Base-by-base conservation (phyloP, 495 filamentous ascomycete genomes). In the Margaritispora aquatica region DNA sequence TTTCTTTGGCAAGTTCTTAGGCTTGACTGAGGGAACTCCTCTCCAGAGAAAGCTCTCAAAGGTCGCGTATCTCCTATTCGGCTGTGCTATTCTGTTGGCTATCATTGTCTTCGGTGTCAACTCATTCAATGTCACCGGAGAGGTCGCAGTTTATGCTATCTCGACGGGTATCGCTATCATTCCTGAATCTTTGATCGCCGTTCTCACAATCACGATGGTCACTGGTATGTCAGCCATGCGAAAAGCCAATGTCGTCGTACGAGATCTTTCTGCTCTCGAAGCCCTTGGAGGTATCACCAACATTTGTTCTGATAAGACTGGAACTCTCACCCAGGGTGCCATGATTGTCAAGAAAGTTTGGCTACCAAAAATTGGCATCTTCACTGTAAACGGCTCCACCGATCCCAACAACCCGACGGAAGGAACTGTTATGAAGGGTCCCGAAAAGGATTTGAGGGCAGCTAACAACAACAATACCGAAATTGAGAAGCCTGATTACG, bases 221-320 rank as follows among this genome's bases (percentile, higher is more conserved):
- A 86, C 88, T 22, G 89, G 88, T 1, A 89, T 88, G 58, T 87
- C 84, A 1, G 79, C 81, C 19, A 93, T 94, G 89, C 77, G 84
- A 1, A 85, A 84, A 66, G 78, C 84, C 3, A 88, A 89, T 58
- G 89, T 93, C 9, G 84, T 93, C 48, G 84, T 92, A 23, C 85
- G 89, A 58, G 74, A 89, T 62, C 75, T 92, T 22, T 86, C 86
- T 54, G 88, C 89, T 9, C 79, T 94, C 20, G 89, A 94, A 69
- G 89, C 89, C 1, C 82, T 94, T 15, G 90, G 89, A 13, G 89
- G 88, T 36, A 87, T 93, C 34, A 92, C 88, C 55, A 92, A 92
- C 65, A 93, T 94, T 63, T 94, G 89, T 70, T 92, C 88, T 9
- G 89, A 94, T 70, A 94, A 94, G 68, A 94, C 89, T 1, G 89